Evolutionary conservation across 225 moss, liverwort and hornwort species (phyloP), one percentile per base, ranked within the genome.

Genomic region (Pseudoscleropodium purum): DNA sequence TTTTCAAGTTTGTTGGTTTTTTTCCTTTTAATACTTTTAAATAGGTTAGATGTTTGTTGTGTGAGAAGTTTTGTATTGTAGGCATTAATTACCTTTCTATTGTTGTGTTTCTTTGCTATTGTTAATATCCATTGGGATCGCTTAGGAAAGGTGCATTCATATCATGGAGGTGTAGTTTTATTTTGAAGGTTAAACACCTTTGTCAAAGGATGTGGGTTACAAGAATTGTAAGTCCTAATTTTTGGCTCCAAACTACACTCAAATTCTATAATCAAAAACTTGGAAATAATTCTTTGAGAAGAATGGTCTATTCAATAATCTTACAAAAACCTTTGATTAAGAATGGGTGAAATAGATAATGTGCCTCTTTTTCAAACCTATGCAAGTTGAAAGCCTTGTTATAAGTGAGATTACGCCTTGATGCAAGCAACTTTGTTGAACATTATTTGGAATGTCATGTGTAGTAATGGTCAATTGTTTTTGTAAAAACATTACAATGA

Each of bases 191-290:
- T 5, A 5, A 43, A 27, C 43, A 43, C 15, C 1, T n/a, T n/a
- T n/a, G 45, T 70, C 15, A 72, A 8, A 8, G 8, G 8, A 72
- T 72, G 29, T 73, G 5, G 9, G 3, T 27, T 27, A 43, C 3
- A 27, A 73, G 43, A 43, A 29, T 43, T 73, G 17, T 16, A 27
- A 43, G 9, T 26, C 16, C 10, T 43, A 43, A 16, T 73, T 73
- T 2, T 43, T 3, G 3, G 3, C 2, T 73, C 1, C 0, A 27
- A 4, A 39, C 7, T 1, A 68, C 6, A 67, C 20, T 21, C 10
- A 11, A 49, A 49, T 49, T 49, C 49, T 49, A 49, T 49, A 49
- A 49, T 23, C 7, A 12, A n/a, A 69, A 24, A 37, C 2, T 2
- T 69, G 13, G 7, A 13, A 69, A 23, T 69, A 39, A 69, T 24